These are phyloP conservation scores for Globisporangium echinulatum DNA, from an alignment of 352 stramenopile species.

Conservation along the genomic window DNA sequence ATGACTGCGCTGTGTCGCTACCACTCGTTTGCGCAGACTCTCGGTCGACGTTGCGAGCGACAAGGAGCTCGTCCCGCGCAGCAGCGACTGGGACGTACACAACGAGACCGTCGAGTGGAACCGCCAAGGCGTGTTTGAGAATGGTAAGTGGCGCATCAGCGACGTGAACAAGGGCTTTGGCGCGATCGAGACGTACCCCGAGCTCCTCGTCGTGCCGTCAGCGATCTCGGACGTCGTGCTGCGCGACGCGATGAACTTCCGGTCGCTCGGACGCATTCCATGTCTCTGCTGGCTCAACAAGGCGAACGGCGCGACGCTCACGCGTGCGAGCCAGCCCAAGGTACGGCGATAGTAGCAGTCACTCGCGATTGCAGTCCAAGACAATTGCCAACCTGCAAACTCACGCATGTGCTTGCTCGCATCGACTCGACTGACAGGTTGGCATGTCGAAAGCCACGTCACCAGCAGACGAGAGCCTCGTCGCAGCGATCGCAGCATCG, in stretches of 20 bases:
- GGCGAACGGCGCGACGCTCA: conserved; percentile 57
- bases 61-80: conserved; percentile 42
- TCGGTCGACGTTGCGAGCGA: conserved; percentile 38
- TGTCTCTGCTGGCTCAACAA: conserved; percentile 68
- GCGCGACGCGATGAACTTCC: conserved; percentile 60
- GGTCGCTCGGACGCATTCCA: conserved; percentile 68
- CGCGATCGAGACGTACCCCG: conserved; percentile 91
- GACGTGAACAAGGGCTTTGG: conserved; percentile 64
- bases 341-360: conserved; percentile 7
- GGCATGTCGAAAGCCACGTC: conserved; percentile 78
- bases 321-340: conserved; percentile 78
- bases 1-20: neutral
- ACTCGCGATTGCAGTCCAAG: no score
- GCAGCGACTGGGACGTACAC: conserved; percentile 68
- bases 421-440: conserved; percentile 24
- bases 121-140: conserved; percentile 66
- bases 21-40: conserved; percentile 9
- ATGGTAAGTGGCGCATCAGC: conserved; percentile 55
- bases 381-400: neutral
- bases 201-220: conserved; percentile 89
- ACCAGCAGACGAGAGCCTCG: conserved; percentile 60
- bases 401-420: neutral
- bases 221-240: conserved; percentile 87
- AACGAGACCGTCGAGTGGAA: conserved; percentile 58
- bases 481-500: conserved; percentile 56